Evolutionary conservation across 805 yeast species (phyloP).

Genomic region (Ogataea haglerorum): DNA sequence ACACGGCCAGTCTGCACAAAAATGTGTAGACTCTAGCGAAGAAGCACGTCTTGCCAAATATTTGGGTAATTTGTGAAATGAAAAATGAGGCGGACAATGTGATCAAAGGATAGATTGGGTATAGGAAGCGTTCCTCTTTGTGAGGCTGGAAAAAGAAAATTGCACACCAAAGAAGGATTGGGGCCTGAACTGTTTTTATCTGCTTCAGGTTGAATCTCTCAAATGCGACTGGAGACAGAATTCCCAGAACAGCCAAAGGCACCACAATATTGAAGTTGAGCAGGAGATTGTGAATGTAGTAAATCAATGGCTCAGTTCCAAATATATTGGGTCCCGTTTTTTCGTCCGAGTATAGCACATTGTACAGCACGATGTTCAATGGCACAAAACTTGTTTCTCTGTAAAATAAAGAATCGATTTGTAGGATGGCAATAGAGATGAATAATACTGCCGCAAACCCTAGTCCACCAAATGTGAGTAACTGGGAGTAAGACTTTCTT

Average conservation of each 20-base stretch:
- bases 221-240: conserved; percentile 29
- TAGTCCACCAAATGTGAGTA: conserved; percentile 15
- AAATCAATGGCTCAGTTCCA: conserved; percentile 77
- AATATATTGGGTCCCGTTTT: conserved; percentile 85
- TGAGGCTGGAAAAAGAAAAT: conserved; percentile 79
- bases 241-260: conserved; percentile 40
- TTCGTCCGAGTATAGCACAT: conserved; percentile 65
- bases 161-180: conserved; percentile 61
- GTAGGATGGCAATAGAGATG: conserved; percentile 21
- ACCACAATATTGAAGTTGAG: conserved; percentile 68
- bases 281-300: conserved; percentile 64
- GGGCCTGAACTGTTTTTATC: conserved; percentile 36
- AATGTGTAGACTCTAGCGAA: conserved; percentile 12
- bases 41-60: conserved; percentile 15
- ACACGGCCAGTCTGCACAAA: conserved; percentile 9
- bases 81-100: conserved; percentile 59
- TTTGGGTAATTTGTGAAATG: conserved; percentile 16
- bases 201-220: conserved; percentile 12
- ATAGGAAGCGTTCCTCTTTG: conserved; percentile 88
- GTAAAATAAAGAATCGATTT: conserved; percentile 62
- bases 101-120: conserved; percentile 76
- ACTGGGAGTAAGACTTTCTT: conserved; percentile 5
- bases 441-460: conserved; percentile 17
- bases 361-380: conserved; percentile 76
- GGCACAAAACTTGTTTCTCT: conserved; percentile 65